Base-by-base conservation (phyloP, 306 rosid genomes). In the Fragaria nilgerrensis region DNA sequence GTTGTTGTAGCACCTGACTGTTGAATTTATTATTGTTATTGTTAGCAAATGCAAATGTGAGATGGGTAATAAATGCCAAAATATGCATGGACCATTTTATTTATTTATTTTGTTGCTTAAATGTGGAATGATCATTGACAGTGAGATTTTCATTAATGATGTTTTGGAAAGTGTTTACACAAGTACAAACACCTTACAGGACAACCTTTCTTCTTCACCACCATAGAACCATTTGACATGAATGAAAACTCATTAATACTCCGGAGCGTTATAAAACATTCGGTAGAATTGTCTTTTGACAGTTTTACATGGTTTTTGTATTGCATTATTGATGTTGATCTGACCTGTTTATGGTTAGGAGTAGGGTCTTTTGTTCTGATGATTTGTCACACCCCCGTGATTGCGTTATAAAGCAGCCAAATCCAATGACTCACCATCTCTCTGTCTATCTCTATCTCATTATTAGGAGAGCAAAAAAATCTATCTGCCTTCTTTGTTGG, bases 1-100 rank as follows among this genome's bases (percentile, higher is more conserved):
- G 87, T 82, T 89, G 88, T 65, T 75, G 85, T 87, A 83, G 87
- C 90, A 76, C 85, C 85, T 84, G 94, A 86, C 86, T 84, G 84
- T 84, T 80, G 91, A 88, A 89, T 89, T 89, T 88, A 86, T 87
- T 78, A 53, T 80, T 87, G 88, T 82, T 88, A 68, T 86, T 88
- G 86, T 84, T 85, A 88, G 89, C 85, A 86, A 83, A 81, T 87
- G 90, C 85, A 82, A 82, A 81, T 87, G 92, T 84, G 93, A 85
- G 87, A 84, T 84, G 91, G 86, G 87, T 84, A 93, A 93, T 93
- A 93, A 93, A 91, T 91, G 89, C 87, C 86, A 79, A 89, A 85
- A 82, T 88, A 78, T 84, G 89, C 82, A 80, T 83, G 90, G 88
- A 84, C 85, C 87, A 74, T 85, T 2, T 61, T 55, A 74, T 55